Percentiles rank a stretch among this genome's conserved stretches.
These are phyloP conservation scores for Eutypa lata DNA, from an alignment of 2,329 filamentous ascomycete genomes.

Conservation along the genomic window DNA sequence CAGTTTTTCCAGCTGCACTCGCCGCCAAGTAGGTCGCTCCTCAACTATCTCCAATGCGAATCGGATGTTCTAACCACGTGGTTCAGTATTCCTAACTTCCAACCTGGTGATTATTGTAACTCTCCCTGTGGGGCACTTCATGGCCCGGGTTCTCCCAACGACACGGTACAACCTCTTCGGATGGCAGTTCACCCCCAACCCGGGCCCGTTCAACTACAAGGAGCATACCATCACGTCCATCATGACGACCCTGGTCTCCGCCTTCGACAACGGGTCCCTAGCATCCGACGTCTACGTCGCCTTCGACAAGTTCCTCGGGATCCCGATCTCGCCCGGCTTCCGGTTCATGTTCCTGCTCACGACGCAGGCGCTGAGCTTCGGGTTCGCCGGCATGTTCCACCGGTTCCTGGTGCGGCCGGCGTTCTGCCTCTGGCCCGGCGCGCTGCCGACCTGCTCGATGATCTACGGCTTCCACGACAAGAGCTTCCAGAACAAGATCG, in stretches of 20 bases:
- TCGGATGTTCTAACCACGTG: neutral
- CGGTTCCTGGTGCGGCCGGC: conserved; percentile 60
- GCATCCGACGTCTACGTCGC: conserved; percentile 19
- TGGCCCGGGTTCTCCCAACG: conserved; percentile 6
- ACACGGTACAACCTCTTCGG: conserved; percentile 28
- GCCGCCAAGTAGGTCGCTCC: conserved; percentile 1
- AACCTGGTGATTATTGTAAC: conserved; percentile 11
- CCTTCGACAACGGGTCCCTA: conserved; percentile 45
- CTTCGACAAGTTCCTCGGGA: conserved; percentile 14
- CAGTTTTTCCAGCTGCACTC: conserved; percentile 3
- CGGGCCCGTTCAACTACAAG: conserved; percentile 35
- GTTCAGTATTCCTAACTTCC: conserved; percentile 15
- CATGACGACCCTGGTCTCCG: conserved; percentile 56
- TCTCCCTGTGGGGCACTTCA: conserved; percentile 8
- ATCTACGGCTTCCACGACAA: conserved; percentile 63
- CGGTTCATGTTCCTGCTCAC: conserved; percentile 14
- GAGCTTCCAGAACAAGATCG: conserved; percentile 48
- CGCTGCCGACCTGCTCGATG: conserved; percentile 57
- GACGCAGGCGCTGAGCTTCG: conserved; percentile 22
- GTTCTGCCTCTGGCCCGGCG: conserved; percentile 63
- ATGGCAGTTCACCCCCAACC: conserved; percentile 36
- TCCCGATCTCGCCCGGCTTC: conserved; percentile 2
- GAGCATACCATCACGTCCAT: conserved; percentile 46
- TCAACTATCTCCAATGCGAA: too few relatives aligned
- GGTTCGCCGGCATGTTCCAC: conserved; percentile 57